Evolutionary conservation across 768 basidiomycete genomes (phyloP).

Genomic region (Grammothele lineata): DNA sequence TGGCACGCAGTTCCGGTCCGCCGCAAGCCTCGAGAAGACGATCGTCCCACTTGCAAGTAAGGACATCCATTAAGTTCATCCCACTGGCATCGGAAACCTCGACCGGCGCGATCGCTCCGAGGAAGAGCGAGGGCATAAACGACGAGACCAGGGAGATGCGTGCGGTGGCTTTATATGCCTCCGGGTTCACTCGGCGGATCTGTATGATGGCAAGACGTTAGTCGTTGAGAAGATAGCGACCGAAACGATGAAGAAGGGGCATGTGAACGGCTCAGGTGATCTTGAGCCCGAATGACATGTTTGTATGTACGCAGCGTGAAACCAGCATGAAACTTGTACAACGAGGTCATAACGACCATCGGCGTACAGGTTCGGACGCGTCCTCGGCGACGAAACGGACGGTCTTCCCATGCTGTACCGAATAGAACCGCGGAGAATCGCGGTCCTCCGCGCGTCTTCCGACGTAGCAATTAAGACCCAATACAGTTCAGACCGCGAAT

Average conservation of each 20-base stretch:
- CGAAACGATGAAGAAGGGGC: constrained; percentile 3
- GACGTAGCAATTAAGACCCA: too few relatives aligned
- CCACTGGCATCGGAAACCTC: constrained; percentile 89
- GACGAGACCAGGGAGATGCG: constrained; percentile 80
- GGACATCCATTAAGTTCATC: constrained; percentile 84
- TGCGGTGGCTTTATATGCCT: constrained; percentile 53
- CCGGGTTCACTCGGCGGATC: constrained; percentile 53
- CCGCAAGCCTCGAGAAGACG: constrained; percentile 63
- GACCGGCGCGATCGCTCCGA: constrained; percentile 72
- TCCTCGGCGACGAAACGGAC: too few relatives aligned
- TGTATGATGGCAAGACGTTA: constrained; percentile 21
- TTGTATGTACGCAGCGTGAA: too few relatives aligned
- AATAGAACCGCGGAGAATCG: too few relatives aligned
- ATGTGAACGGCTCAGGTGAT: too few relatives aligned
- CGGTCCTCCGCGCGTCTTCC: too few relatives aligned
- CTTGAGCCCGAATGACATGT: too few relatives aligned
- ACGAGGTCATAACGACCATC: too few relatives aligned
- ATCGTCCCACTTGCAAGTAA: constrained; percentile 71
- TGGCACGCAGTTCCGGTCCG: constrained; percentile 58
- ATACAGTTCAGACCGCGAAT: too few relatives aligned
- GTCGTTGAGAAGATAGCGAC: neutral
- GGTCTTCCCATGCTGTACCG: too few relatives aligned
- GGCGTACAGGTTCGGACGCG: too few relatives aligned
- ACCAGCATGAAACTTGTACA: too few relatives aligned
- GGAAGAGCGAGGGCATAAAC: constrained; percentile 78